Evolutionary conservation across 2,329 filamentous ascomycete genomes (phyloP), one percentile per base, ranked within the genome.

Genomic region (Ophiostoma ulmi): DNA sequence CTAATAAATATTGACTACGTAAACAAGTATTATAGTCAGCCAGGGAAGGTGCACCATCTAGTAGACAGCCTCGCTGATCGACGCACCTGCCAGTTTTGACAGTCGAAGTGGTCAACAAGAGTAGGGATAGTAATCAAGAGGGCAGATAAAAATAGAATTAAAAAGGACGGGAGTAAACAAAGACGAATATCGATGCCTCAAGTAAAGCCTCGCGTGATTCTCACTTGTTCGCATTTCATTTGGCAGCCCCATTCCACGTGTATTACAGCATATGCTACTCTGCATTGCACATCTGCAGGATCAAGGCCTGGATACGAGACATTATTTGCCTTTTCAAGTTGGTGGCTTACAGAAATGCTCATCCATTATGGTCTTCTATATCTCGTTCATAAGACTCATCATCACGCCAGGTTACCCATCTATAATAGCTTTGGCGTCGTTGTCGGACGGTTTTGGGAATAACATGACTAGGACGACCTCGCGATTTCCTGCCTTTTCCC

Each of bases 31-130:
- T 20, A 22, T 39, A 39, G 63, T 41, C 63, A 41, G 36, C 35
- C 36, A 41, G 63, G 63, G 63, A 39, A 65, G 35, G 63, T 65
- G 63, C 63, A 36, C 36, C 63, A 65, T 65, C 63, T 13, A n/a
- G 63, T 39, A 36, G 63, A 39, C 63, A 38, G 36, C 36, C 63
- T 65, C 63, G 63, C 36, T 38, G 39, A 65, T 65, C 58, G 58
- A 35, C 13, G 22, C 26, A 35, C 58, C 63, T 65, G 61, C 35
- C 35, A 11, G 26, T 35, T 58, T 58, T n/a, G 22, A 58, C 17
- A 26, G n/a, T 26, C 52, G 22, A 58, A 22, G 22, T 11, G 22
- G 52, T 22, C n/a, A 58, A 8, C 20, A 22, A 55, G 39, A 44
- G 39, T 8, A 44, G 39, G 39, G 39, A 44, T 17, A 44, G 39